These are phyloP conservation scores for Pythium apleroticum DNA, from an alignment of 352 stramenopile species.

Conservation along the genomic window DNA sequence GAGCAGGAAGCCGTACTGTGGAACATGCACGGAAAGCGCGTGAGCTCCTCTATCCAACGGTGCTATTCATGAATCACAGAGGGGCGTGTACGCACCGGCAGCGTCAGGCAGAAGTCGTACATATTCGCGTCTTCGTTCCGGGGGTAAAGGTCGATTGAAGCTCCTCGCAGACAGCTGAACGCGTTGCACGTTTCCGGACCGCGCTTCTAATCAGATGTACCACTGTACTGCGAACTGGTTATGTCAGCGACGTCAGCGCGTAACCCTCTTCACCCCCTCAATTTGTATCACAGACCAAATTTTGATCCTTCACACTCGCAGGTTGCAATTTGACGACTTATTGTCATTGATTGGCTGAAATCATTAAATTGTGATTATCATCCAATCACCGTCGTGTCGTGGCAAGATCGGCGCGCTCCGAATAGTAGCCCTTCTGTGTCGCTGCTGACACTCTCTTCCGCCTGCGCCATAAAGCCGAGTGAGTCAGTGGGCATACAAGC, in stretches of 20 bases:
- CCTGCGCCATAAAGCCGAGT: not conserved
- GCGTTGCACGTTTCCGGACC: not conserved
- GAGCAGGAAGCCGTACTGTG: slow-evolving; percentile 73
- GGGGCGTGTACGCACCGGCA: slow-evolving; percentile 56
- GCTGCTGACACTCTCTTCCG: slow-evolving; percentile 8
- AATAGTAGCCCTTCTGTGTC: slow-evolving; percentile 15
- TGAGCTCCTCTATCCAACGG: slow-evolving; percentile 21
- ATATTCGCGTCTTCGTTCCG: slow-evolving; percentile 33
- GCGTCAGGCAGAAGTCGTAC: slow-evolving; percentile 89
- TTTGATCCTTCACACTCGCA: too few relatives aligned
- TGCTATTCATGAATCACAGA: slow-evolving; percentile 14
- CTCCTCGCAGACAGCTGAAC: not conserved
- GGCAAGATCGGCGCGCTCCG: slow-evolving; percentile 21
- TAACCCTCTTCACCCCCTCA: not conserved
- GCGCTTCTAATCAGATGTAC: not conserved
- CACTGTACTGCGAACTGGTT: not conserved
- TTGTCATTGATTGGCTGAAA: not conserved
- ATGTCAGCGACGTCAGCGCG: not conserved
- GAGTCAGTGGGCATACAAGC: not conserved
- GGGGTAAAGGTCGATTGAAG: slow-evolving; percentile 18
- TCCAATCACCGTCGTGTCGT: not conserved
- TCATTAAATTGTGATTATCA: not conserved
- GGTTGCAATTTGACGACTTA: too few relatives aligned
- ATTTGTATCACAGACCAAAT: not conserved
- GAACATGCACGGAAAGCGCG: slow-evolving; percentile 9